Percentiles rank a stretch among this genome's conserved stretches.
These are phyloP conservation scores for Aureobasidium sp. DNA, from an alignment of 2,329 filamentous ascomycete species.

Conservation along the genomic window DNA sequence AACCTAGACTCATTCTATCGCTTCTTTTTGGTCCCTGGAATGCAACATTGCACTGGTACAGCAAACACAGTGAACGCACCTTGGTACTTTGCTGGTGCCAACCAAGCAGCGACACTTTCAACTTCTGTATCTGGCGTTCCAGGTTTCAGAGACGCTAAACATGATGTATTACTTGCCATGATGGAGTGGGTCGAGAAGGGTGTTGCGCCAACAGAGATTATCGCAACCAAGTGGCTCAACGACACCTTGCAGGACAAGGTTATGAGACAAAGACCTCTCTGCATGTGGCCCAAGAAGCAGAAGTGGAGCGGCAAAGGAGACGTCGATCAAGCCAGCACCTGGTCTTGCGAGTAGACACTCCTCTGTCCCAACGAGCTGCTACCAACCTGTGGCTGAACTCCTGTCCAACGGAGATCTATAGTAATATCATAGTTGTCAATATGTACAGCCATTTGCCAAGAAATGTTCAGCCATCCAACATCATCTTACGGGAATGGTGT, in stretches of 20 bases:
- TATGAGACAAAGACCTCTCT: slow-evolving; percentile 30
- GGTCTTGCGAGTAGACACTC: slow-evolving; percentile 17
- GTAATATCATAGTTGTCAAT: too few relatives aligned
- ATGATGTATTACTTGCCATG: slow-evolving; percentile 31
- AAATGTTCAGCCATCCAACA: too few relatives aligned
- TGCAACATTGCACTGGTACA: slow-evolving; percentile 34
- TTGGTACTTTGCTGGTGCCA: slow-evolving; percentile 39
- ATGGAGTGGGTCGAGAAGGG: slow-evolving; percentile 35
- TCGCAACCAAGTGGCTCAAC: slow-evolving; percentile 31
- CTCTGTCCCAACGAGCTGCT: too few relatives aligned
- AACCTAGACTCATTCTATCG: slow-evolving; percentile 36
- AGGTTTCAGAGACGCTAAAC: slow-evolving; percentile 27
- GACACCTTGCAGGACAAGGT: slow-evolving; percentile 27
- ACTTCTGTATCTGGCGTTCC: slow-evolving; percentile 24
- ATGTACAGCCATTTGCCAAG: too few relatives aligned
- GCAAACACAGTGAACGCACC: slow-evolving; percentile 30
- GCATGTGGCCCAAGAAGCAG: slow-evolving; percentile 28
- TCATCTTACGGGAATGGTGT: too few relatives aligned
- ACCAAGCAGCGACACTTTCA: slow-evolving; percentile 22
- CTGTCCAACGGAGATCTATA: too few relatives aligned
- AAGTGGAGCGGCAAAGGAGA: slow-evolving; percentile 25
- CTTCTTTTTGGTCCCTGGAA: slow-evolving; percentile 39
- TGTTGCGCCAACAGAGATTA: slow-evolving; percentile 29
- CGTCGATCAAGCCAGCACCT: slow-evolving; percentile 25
- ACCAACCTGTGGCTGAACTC: too few relatives aligned